Evolutionary conservation across 495 filamentous ascomycete species (phyloP), one percentile per base, ranked within the genome.

Genomic region (Penicillium chermesinum): DNA sequence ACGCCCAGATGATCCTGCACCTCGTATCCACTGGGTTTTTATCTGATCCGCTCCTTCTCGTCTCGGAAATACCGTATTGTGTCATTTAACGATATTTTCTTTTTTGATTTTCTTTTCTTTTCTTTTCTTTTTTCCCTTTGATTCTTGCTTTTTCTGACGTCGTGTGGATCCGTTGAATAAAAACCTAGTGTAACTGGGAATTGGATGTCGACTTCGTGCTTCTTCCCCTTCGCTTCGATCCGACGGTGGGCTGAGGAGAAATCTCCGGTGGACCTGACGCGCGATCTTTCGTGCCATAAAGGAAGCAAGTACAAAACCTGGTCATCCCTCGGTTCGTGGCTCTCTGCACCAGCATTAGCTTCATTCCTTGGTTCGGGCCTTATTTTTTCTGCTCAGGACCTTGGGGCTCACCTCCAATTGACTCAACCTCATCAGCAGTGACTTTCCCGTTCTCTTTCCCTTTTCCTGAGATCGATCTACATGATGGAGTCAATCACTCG

Each of bases 1-100:
- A 33, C 13, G 27, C 41, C 50, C 44, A 43, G 14, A 37, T 54
- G n/a, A 17, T 21, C 12, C 41, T 15, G 21, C 27, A 20, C 34
- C 41, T 14, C 7, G 47, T 44, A 51, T 53, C 58, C 58, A 62
- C 55, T 53, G 33, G 34, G 17, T 50, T 57, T 53, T 61, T 63
- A 61, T 61, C 60, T 55, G 60, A 63, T 63, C 60, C 57, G 60
- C 52, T 53, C 41, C 17, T 35, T 25, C 35, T 43, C 25, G 32
- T 18, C 10, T 35, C 35, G 17, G 13, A 19, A n/a, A 13, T 20
- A 30, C 32, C 25, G 25, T 30, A 30, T 10, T 30, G 25, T 30
- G 10, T n/a, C 25, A 30, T 30, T 10, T 30, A 4, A 10, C 10
- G 10, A 4, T 5, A 10, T 30, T 10, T 30, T 4, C 25, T 4